Percentiles rank a stretch among this genome's conserved stretches.
phyloP scores from a whole-genome alignment of 768 basidiomycete genomes.

The Phaeolepiota aurea region DNA sequence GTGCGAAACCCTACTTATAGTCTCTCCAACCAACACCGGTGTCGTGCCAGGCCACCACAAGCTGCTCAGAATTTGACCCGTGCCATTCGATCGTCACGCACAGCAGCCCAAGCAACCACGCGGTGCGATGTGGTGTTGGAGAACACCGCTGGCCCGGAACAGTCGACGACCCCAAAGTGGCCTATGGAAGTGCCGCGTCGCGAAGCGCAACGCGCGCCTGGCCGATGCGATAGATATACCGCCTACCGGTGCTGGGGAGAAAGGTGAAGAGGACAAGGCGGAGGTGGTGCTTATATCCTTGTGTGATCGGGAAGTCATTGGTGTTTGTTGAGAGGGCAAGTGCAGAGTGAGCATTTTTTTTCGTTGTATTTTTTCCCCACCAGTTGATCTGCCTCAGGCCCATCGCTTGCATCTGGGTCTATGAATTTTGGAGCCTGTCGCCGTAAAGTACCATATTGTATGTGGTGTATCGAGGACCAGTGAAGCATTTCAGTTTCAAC shows the following conservation, averaged over 20 bases:
- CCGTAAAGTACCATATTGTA: constrained; percentile 6
- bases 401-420: neutral
- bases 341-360: constrained; percentile 50
- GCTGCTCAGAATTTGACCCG: constrained; percentile 73
- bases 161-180: constrained; percentile 46
- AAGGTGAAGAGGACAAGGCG: constrained; percentile 37
- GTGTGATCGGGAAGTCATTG: constrained; percentile 58
- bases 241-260: constrained; percentile 11
- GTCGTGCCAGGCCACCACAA: constrained; percentile 82
- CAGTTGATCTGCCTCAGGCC: constrained; percentile 1
- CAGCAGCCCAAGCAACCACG: constrained; percentile 70
- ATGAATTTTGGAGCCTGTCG: constrained; percentile 1
- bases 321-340: constrained; percentile 73
- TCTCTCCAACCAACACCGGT: constrained; percentile 57
- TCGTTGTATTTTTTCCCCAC: constrained; percentile 12
- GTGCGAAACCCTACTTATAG: no score
- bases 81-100: constrained; percentile 64
- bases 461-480: constrained; percentile 8
- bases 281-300: constrained; percentile 37
- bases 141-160: constrained; percentile 34
- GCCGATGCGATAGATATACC: constrained; percentile 91
- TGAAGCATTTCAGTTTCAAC: constrained; percentile 6
- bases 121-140: constrained; percentile 57
- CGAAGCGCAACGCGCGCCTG: constrained; percentile 79
- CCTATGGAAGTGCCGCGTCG: constrained; percentile 75